phyloP scores from a whole-genome alignment of 75 land plant species.

The Adiantum capillusveneris region DNA sequence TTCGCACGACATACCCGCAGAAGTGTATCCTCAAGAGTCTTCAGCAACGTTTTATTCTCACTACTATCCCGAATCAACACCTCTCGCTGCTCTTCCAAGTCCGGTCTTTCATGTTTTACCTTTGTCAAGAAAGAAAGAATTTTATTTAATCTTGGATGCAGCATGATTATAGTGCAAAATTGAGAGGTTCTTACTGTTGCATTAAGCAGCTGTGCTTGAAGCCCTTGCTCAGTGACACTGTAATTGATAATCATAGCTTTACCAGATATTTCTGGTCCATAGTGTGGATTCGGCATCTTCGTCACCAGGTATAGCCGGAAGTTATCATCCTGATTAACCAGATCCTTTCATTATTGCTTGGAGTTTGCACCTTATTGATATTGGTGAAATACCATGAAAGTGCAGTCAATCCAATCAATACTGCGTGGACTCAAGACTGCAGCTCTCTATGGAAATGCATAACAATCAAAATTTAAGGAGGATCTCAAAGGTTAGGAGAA shows the following conservation, averaged over 20 bases:
- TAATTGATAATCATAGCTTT: conserved; percentile 31
- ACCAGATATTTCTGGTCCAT: conserved; percentile 35
- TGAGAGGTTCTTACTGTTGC: conserved; percentile 20
- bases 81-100: conserved; percentile 26
- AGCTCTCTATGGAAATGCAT: too few species aligned
- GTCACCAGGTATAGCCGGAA: conserved; percentile 25
- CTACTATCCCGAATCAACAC: conserved; percentile 19
- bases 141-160: background rate
- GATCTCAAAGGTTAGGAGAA: background rate
- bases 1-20: conserved; percentile 19
- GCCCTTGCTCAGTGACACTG: conserved; percentile 29
- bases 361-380: background rate
- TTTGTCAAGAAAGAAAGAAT: background rate
- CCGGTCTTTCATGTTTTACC: conserved; percentile 38
- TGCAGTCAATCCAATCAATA: too few species aligned
- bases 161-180: too few species aligned
- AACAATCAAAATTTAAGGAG: too few species aligned
- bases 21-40: conserved; percentile 25
- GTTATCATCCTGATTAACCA: conserved; percentile 24
- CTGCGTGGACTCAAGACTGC: too few species aligned
- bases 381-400: background rate
- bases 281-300: conserved; percentile 33
- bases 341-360: background rate
- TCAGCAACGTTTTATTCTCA: conserved; percentile 29
- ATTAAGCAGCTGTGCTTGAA: conserved; percentile 34